phyloP scores from a whole-genome alignment of 2,329 filamentous ascomycete species.

The Penicillium sp. region DNA sequence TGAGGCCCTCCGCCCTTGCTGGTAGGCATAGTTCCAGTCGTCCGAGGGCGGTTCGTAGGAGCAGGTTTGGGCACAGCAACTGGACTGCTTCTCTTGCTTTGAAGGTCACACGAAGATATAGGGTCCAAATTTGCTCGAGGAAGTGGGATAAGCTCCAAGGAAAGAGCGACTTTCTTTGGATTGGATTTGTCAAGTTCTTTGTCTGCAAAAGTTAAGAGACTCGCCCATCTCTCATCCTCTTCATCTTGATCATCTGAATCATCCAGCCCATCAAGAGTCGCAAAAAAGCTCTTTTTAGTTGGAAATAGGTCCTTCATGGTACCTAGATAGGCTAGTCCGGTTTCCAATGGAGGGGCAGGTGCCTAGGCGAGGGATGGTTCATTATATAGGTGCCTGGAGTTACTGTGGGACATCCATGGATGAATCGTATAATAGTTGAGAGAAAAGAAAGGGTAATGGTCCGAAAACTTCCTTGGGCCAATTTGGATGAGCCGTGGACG shows the following conservation, averaged over 20 bases:
- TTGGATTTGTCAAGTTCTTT: neutral
- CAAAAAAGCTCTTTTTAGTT: conserved; percentile 39
- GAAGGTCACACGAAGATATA: neutral
- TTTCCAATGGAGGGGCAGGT: conserved; percentile 8
- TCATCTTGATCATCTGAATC: conserved; percentile 28
- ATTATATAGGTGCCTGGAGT: neutral
- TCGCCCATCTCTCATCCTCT: conserved; percentile 21
- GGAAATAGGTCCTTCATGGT: conserved; percentile 18
- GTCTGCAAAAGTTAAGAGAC: neutral
- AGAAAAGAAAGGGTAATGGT: neutral
- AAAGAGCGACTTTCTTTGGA: neutral
- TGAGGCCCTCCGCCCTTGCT: conserved; percentile 9
- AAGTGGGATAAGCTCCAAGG: conserved; percentile 1
- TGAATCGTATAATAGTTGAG: neutral
- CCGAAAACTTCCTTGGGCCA: conserved; percentile 11
- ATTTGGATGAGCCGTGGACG: conserved; percentile 13
- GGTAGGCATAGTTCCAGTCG: conserved; percentile 15
- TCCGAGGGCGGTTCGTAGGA: conserved; percentile 12
- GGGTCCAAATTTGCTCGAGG: conserved; percentile 13
- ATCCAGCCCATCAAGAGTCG: conserved; percentile 35
- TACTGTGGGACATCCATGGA: neutral
- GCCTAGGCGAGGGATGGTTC: conserved; percentile 17
- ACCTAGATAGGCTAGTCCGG: conserved; percentile 9
- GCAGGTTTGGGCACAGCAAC: neutral
- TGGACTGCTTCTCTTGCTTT: neutral